These are phyloP conservation scores for Geranium brycei DNA, from an alignment of 345 rosid genomes.

Conservation along the genomic window DNA sequence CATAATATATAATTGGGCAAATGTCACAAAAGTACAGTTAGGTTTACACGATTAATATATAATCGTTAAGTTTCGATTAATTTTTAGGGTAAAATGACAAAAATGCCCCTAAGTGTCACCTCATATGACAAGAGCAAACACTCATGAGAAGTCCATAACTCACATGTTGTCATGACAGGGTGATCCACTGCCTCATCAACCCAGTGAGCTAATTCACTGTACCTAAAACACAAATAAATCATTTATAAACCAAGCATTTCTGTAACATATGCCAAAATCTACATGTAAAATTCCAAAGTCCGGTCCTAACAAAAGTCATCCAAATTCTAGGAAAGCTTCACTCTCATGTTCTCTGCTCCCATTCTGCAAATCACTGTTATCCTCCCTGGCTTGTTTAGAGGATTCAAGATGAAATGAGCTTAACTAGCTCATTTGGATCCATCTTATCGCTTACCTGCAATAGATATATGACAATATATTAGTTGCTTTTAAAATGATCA, in stretches of 20 bases:
- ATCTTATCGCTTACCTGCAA: slow-evolving; percentile 38
- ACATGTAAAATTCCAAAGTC: neutral
- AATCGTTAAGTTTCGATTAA: too few species aligned
- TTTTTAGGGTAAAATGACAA: too few species aligned
- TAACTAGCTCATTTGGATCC: slow-evolving; percentile 29
- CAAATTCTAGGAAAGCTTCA: slow-evolving; percentile 24
- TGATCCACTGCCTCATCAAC: slow-evolving; percentile 68
- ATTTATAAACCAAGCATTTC: too few species aligned
- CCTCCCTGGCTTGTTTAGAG: slow-evolving; percentile 33
- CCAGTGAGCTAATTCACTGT: slow-evolving; percentile 51
- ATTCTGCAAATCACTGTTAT: slow-evolving; percentile 32
- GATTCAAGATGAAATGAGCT: slow-evolving; percentile 31
- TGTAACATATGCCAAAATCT: too few species aligned
- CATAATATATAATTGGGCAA: too few species aligned
- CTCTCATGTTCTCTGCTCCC: slow-evolving; percentile 46
- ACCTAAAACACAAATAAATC: slow-evolving; percentile 18
- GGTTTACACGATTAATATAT: too few species aligned
- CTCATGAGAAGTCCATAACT: slow-evolving; percentile 73
- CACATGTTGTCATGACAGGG: slow-evolving; percentile 63
- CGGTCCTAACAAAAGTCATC: neutral
- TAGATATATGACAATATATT: neutral
- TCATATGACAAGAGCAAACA: slow-evolving; percentile 63
- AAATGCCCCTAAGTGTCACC: slow-evolving; percentile 56
- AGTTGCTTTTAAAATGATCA: too few species aligned
- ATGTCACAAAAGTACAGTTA: too few species aligned